Percentiles rank a stretch among this genome's conserved stretches.
phyloP scores from a whole-genome alignment of 2,329 filamentous ascomycete species.

The Aspergillus fischeri region DNA sequence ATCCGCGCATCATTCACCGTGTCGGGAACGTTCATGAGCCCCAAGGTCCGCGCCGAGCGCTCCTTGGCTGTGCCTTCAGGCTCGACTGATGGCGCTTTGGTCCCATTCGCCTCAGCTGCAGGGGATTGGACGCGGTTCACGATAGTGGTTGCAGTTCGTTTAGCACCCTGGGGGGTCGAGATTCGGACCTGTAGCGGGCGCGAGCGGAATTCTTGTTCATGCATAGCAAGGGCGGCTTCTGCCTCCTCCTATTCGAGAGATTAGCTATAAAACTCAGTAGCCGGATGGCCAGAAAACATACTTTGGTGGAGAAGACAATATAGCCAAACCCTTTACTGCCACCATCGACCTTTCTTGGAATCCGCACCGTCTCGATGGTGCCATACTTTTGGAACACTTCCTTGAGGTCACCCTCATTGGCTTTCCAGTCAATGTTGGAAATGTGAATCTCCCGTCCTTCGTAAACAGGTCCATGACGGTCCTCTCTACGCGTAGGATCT shows the following conservation, averaged over 20 bases:
- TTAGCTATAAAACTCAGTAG: slow-evolving; percentile 7
- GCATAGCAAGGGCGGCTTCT: slow-evolving; percentile 61
- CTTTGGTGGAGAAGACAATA: slow-evolving; percentile 68
- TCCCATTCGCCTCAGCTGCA: slow-evolving; percentile 32
- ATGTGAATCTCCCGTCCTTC: slow-evolving; percentile 86
- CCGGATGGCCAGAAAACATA: slow-evolving; percentile 14
- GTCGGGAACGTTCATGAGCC: slow-evolving; percentile 81
- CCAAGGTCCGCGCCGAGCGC: slow-evolving; percentile 65
- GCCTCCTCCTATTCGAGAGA: slow-evolving; percentile 52
- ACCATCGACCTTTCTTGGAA: slow-evolving; percentile 65
- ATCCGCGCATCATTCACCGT: slow-evolving; percentile 88
- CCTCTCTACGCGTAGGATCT: slow-evolving; percentile 72
- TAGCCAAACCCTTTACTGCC: slow-evolving; percentile 75
- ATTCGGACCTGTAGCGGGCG: slow-evolving; percentile 65
- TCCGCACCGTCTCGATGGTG: slow-evolving; percentile 65
- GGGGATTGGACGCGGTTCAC: slow-evolving; percentile 39
- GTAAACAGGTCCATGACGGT: slow-evolving; percentile 72
- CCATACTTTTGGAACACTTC: slow-evolving; percentile 73
- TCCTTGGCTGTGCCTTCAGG: slow-evolving; percentile 41
- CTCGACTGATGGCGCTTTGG: slow-evolving; percentile 28
- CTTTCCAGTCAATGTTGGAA: slow-evolving; percentile 60
- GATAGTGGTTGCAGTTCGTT: slow-evolving; percentile 43
- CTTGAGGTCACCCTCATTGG: slow-evolving; percentile 64
- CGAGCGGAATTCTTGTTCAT: slow-evolving; percentile 66
- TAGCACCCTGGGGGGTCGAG: slow-evolving; percentile 41